Percentiles rank a stretch among this genome's conserved stretches.
Conservation (phyloP, 192 early-diverging fungal genomes). For the Oehlia diaphana region DNA sequence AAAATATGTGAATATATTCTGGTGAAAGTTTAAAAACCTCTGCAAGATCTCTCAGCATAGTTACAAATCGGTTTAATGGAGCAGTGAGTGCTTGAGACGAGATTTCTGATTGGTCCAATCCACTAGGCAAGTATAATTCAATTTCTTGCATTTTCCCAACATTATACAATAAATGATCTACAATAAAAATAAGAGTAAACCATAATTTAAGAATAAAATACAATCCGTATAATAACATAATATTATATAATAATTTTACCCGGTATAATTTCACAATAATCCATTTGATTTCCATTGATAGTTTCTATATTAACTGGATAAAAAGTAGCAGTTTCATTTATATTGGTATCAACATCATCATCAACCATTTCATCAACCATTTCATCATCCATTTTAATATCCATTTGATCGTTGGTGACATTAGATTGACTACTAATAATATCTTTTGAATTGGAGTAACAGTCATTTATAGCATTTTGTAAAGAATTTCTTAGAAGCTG, state of each 20-base stretch:
- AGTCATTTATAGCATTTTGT: conserved; percentile 31
- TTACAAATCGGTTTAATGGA: conserved; percentile 42
- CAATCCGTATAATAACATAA: too few relatives aligned
- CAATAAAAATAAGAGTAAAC: too few relatives aligned
- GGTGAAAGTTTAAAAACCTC: conserved; percentile 63
- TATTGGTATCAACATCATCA: not conserved
- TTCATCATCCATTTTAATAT: too few relatives aligned
- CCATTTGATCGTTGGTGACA: too few relatives aligned
- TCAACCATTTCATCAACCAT: too few relatives aligned
- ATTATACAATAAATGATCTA: too few relatives aligned
- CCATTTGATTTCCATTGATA: too few relatives aligned
- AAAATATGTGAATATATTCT: conserved; percentile 71
- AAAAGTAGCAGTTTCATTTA: not conserved
- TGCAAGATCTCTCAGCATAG: conserved; percentile 42
- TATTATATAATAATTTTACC: too few relatives aligned
- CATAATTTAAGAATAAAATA: too few relatives aligned
- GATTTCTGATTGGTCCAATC: conserved; percentile 41
- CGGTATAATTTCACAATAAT: too few relatives aligned
- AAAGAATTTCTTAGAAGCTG: not conserved
- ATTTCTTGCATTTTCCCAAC: conserved; percentile 28
- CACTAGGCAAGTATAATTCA: conserved; percentile 39
- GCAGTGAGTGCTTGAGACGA: not conserved
- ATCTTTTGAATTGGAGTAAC: conserved; percentile 35
- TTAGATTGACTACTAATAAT: conserved; percentile 38
- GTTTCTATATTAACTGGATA: too few relatives aligned